Evolutionary conservation across 306 rosid genomes (phyloP).

Genomic region (Vicia faba): DNA sequence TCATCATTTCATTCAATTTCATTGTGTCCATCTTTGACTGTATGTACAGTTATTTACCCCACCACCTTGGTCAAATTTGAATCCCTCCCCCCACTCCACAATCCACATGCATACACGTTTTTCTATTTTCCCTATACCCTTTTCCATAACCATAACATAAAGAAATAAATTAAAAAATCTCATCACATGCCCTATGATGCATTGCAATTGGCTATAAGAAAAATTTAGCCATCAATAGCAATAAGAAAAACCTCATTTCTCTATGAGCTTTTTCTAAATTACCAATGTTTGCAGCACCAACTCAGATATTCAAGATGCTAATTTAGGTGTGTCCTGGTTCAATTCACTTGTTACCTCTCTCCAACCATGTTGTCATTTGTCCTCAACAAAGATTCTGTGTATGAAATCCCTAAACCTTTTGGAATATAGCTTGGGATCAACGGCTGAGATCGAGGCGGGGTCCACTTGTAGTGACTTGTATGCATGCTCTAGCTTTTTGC

Average conservation of each 20-base stretch:
- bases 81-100: conserved; percentile 28
- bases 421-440: conserved; percentile 62
- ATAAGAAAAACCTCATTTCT: conserved; percentile 16
- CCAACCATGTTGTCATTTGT: conserved; percentile 39
- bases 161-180: conserved; percentile 30
- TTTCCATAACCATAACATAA: conserved; percentile 38
- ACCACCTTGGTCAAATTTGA: conserved; percentile 31
- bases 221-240: conserved; percentile 40
- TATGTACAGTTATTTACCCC: conserved; percentile 49
- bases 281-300: conserved; percentile 35
- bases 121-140: conserved; percentile 45
- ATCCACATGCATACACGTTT: conserved; percentile 17
- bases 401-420: conserved; percentile 58
- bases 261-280: conserved; percentile 11
- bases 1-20: conserved; percentile 32
- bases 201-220: conserved; percentile 46
- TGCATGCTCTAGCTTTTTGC: conserved; percentile 67
- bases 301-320: too few relatives aligned
- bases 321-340: conserved; percentile 37
- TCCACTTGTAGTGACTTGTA: conserved; percentile 64
- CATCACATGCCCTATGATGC: conserved; percentile 42
- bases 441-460: conserved; percentile 61
- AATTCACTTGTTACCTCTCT: conserved; percentile 27
- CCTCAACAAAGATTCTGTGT: conserved; percentile 61
- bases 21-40: conserved; percentile 48